Percentiles rank a stretch among this genome's conserved stretches.
phyloP scores from a whole-genome alignment of 257 asterid genomes.

The Solanum verrucosum region DNA sequence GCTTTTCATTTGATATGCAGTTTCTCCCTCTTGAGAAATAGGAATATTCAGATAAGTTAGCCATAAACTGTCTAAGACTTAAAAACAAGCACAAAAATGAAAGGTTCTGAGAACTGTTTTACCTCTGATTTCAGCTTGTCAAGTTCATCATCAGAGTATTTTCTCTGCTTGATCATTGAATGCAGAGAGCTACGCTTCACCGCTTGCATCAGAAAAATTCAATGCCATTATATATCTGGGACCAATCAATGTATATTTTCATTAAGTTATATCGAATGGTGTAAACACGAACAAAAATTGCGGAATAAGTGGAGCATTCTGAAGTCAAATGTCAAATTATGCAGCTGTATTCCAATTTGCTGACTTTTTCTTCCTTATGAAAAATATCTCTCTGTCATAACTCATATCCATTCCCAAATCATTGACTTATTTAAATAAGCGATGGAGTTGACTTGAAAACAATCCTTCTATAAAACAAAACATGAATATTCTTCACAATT shows the following conservation, averaged over 20 bases:
- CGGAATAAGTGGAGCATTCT: no score
- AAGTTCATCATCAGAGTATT: conserved; percentile 76
- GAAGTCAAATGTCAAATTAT: background rate
- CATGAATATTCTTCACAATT: background rate
- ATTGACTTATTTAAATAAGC: background rate
- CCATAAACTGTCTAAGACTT: background rate
- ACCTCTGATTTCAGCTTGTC: conserved; percentile 63
- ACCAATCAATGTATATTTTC: background rate
- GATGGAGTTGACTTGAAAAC: background rate
- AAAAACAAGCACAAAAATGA: background rate
- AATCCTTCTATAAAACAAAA: background rate
- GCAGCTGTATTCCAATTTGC: background rate
- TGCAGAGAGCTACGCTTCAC: conserved; percentile 64
- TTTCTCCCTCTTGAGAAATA: conserved; percentile 38
- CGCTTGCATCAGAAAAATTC: conserved; percentile 78
- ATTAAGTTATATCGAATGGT: no score
- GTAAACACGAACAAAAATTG: no score
- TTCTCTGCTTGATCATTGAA: conserved; percentile 80
- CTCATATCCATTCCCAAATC: background rate
- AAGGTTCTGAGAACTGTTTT: background rate
- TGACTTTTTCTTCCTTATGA: background rate
- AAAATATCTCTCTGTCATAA: background rate
- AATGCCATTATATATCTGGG: conserved; percentile 62
- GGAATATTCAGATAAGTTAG: background rate
- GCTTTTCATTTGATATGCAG: conserved; percentile 25